Conservation (phyloP, 352 stramenopile genomes). For the Pythium insidiosum region DNA sequence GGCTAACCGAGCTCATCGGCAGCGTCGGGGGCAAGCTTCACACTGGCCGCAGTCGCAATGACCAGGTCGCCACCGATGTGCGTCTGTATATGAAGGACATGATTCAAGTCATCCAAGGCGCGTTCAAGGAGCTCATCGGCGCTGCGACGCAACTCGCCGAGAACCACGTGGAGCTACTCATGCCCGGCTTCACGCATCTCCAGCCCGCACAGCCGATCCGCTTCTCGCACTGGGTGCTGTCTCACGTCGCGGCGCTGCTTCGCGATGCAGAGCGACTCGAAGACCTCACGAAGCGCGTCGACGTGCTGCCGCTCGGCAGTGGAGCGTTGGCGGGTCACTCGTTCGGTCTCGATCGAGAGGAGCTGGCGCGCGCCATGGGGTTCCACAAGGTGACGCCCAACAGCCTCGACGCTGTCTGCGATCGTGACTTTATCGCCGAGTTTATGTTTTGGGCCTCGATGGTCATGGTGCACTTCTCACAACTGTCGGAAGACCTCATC, state of each 20-base stretch:
- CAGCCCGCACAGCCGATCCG: conserved; percentile 97
- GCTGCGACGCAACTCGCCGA: conserved; percentile 85
- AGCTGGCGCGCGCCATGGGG: conserved; percentile 90
- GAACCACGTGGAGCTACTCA: conserved; percentile 93
- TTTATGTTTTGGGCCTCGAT: conserved; percentile 97
- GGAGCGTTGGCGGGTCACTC: conserved; percentile 97
- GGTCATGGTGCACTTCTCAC: conserved; percentile 94
- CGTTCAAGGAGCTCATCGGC: conserved; percentile 89
- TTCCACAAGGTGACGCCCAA: conserved; percentile 94
- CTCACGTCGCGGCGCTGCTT: conserved; percentile 90
- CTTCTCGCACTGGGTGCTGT: conserved; percentile 98
- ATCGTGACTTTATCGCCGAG: conserved; percentile 99
- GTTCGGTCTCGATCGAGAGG: conserved; percentile 95
- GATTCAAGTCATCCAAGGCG: conserved; percentile 57
- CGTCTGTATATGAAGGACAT: conserved; percentile 90
- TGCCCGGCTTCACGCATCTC: conserved; percentile 98
- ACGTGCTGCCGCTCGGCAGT: conserved; percentile 95
- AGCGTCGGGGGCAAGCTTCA: conserved; percentile 96
- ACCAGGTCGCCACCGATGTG: conserved; percentile 98
- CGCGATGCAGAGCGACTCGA: conserved; percentile 92
- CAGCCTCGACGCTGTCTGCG: conserved; percentile 96
- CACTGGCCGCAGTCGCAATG: conserved; percentile 94
- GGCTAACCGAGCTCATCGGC: conserved; percentile 96
- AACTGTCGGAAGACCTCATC: conserved; percentile 98
- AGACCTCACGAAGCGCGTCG: conserved; percentile 92